Conservation (phyloP, 805 yeast genomes). For the Lachancea fermentati region DNA sequence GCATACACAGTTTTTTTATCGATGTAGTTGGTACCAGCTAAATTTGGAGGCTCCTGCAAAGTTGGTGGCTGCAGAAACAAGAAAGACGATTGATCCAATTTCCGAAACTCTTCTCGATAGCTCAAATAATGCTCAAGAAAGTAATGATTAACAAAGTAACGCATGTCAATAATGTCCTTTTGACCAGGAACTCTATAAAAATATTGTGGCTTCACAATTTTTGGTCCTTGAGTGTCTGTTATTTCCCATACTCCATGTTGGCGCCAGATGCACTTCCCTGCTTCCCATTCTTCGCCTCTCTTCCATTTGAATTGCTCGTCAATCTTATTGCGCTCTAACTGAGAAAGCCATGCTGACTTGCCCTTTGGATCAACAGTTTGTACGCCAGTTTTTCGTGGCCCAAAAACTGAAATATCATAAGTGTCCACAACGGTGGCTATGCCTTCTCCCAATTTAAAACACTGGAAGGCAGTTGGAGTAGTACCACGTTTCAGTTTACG, state of each 20-base stretch:
- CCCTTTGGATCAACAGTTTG: slow-evolving; percentile 62
- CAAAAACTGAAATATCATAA: slow-evolving; percentile 66
- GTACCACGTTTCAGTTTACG: slow-evolving; percentile 73
- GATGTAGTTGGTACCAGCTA: slow-evolving; percentile 47
- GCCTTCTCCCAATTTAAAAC: slow-evolving; percentile 77
- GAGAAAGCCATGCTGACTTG: slow-evolving; percentile 58
- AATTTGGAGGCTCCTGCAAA: slow-evolving; percentile 64
- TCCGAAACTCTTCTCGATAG: slow-evolving; percentile 46
- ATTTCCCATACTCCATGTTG: slow-evolving; percentile 72
- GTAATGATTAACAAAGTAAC: slow-evolving; percentile 55
- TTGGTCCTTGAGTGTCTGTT: slow-evolving; percentile 25
- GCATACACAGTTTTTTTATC: slow-evolving; percentile 67
- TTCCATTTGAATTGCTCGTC: slow-evolving; percentile 70
- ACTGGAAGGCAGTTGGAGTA: slow-evolving; percentile 75
- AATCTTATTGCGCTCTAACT: slow-evolving; percentile 35
- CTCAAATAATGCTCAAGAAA: slow-evolving; percentile 58
- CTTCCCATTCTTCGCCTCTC: slow-evolving; percentile 57
- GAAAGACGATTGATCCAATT: slow-evolving; percentile 41
- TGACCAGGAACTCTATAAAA: slow-evolving; percentile 39
- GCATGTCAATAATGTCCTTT: slow-evolving; percentile 40
- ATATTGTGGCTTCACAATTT: slow-evolving; percentile 44
- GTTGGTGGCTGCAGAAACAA: slow-evolving; percentile 79
- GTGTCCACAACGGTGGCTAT: slow-evolving; percentile 58
- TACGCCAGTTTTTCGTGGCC: slow-evolving; percentile 64
- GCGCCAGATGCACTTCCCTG: slow-evolving; percentile 78